A percentile compares a stretch with the other conserved stretches of the same genome.
Evolutionary conservation across 2,329 filamentous ascomycete species (phyloP).

Genomic region (Neocatenulostroma microsporum): DNA sequence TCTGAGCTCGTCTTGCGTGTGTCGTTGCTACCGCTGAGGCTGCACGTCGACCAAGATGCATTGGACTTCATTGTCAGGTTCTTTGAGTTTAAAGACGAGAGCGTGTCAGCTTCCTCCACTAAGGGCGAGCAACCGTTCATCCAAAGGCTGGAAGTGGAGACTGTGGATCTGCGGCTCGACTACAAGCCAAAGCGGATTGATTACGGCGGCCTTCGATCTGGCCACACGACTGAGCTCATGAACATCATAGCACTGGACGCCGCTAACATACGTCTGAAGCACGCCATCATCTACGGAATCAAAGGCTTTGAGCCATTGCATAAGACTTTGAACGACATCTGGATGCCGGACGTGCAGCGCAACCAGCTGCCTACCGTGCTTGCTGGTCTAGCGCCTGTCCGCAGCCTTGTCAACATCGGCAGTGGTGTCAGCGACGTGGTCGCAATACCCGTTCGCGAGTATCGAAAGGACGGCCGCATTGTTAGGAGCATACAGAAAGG

Average conservation of each 20-base stretch:
- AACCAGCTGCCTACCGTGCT: slow-evolving; percentile 87
- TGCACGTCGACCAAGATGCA: slow-evolving; percentile 96
- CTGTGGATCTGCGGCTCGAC: slow-evolving; percentile 77
- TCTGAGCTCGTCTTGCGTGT: slow-evolving; percentile 70
- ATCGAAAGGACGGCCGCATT: slow-evolving; percentile 86
- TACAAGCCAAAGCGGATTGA: slow-evolving; percentile 99
- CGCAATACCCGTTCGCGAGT: slow-evolving; percentile 83
- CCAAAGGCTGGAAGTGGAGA: slow-evolving; percentile 79
- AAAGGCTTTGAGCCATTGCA: slow-evolving; percentile 85
- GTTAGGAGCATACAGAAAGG: slow-evolving; percentile 90
- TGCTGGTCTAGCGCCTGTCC: slow-evolving; percentile 80
- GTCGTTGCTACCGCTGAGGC: slow-evolving; percentile 70
- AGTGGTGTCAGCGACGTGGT: slow-evolving; percentile 79
- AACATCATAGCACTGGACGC: slow-evolving; percentile 93
- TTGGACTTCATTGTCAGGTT: slow-evolving; percentile 95
- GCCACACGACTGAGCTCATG: slow-evolving; percentile 96
- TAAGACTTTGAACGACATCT: slow-evolving; percentile 86
- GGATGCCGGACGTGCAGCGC: slow-evolving; percentile 85
- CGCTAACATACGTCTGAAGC: slow-evolving; percentile 74
- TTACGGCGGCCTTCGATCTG: slow-evolving; percentile 84
- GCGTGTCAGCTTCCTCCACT: slow-evolving; percentile 37
- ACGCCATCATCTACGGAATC: slow-evolving; percentile 87
- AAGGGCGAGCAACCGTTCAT: slow-evolving; percentile 58
- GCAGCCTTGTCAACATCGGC: slow-evolving; percentile 83
- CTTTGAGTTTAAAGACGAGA: slow-evolving; percentile 92